phyloP scores from a whole-genome alignment of 2,329 filamentous ascomycete genomes.

The Curvularia verruculosa region DNA sequence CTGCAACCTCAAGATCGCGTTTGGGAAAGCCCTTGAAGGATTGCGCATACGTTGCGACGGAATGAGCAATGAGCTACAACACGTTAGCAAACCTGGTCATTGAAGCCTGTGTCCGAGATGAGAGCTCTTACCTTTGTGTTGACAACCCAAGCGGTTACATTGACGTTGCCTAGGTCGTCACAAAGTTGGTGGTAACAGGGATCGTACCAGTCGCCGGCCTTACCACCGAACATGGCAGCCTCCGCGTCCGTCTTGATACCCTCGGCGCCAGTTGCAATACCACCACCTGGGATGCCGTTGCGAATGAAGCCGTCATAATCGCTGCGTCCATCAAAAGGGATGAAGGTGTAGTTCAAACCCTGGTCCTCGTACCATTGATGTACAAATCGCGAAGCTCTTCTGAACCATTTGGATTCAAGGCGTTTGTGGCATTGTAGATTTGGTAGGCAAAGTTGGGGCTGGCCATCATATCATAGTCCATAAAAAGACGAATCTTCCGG shows the following conservation, averaged over 20 bases:
- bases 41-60: constrained; percentile 45
- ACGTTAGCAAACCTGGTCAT: constrained; percentile 7
- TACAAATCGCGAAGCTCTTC: constrained; percentile 48
- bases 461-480: constrained; percentile 55
- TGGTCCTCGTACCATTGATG: constrained; percentile 47
- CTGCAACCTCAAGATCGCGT: constrained; percentile 26
- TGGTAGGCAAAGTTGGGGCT: constrained; percentile 49
- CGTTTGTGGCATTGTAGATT: constrained; percentile 51
- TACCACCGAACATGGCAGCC: constrained; percentile 47
- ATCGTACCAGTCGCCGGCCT: constrained; percentile 49
- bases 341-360: constrained; percentile 47
- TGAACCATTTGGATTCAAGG: constrained; percentile 44
- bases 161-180: constrained; percentile 49
- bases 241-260: constrained; percentile 50
- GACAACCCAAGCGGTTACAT: constrained; percentile 47
- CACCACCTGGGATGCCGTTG: constrained; percentile 50
- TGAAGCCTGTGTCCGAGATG: not conserved
- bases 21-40: constrained; percentile 47
- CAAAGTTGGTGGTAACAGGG: constrained; percentile 50
- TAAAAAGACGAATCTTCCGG: constrained; percentile 50
- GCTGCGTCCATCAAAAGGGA: constrained; percentile 50
- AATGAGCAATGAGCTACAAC: constrained; percentile 45
- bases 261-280: constrained; percentile 51
- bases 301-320: constrained; percentile 52
- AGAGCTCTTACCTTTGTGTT: constrained; percentile 43